Conservation (phyloP, 139 green algal genomes). For the Nannochloris sp. region DNA sequence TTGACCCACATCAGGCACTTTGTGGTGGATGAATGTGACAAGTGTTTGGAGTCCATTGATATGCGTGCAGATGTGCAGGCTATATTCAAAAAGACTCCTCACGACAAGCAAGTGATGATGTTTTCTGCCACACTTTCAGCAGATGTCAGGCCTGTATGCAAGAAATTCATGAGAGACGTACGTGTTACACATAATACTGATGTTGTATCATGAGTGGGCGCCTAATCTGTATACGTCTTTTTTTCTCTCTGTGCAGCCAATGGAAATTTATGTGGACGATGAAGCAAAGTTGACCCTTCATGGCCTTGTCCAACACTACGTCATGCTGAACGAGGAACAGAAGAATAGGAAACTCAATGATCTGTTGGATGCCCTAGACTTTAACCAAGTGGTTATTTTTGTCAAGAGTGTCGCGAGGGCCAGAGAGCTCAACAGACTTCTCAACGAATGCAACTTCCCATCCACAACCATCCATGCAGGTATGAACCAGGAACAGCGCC, state of each 20-base stretch:
- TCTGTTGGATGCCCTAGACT: slow-evolving; percentile 95
- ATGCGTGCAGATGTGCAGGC: slow-evolving; percentile 91
- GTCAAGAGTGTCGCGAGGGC: slow-evolving; percentile 76
- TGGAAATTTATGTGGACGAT: slow-evolving; percentile 90
- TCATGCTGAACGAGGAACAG: slow-evolving; percentile 92
- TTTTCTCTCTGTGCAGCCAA: slow-evolving; percentile 38
- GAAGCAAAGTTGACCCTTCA: slow-evolving; percentile 99
- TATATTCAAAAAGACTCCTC: slow-evolving; percentile 97
- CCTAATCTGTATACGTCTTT: not conserved
- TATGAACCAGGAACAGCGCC: slow-evolving; percentile 83
- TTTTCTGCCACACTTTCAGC: slow-evolving; percentile 90
- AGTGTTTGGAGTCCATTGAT: slow-evolving; percentile 95
- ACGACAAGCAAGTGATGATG: slow-evolving; percentile 99
- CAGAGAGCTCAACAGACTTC: slow-evolving; percentile 82
- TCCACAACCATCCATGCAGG: slow-evolving; percentile 81
- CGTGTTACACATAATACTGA: not conserved
- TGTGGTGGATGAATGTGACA: slow-evolving; percentile 99
- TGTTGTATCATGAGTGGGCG: not conserved
- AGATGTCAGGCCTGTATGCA: slow-evolving; percentile 90
- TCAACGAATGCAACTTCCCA: slow-evolving; percentile 98
- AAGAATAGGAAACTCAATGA: slow-evolving; percentile 99
- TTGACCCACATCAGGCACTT: slow-evolving; percentile 87
- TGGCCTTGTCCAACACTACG: slow-evolving; percentile 98
- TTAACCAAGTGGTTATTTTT: slow-evolving; percentile 99
- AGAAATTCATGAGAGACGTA: slow-evolving; percentile 97